Conservation (phyloP, 768 basidiomycete genomes). For the Boletus sp. region DNA sequence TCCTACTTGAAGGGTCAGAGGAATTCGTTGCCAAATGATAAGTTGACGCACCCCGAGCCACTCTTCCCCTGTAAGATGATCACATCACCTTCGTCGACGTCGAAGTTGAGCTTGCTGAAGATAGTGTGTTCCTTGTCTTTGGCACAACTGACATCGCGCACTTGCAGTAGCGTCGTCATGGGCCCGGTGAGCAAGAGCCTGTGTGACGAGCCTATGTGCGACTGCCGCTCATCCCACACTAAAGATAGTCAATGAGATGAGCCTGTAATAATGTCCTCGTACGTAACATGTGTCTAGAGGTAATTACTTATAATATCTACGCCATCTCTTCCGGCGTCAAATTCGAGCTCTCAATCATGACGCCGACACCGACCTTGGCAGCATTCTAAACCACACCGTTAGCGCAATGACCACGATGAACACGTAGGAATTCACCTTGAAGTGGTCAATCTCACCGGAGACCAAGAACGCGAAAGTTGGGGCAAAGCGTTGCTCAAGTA, state of each 20-base stretch:
- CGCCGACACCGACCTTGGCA: constrained; percentile 93
- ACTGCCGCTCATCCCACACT: constrained; percentile 16
- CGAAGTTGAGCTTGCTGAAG: constrained; percentile 60
- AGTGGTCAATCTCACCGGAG: constrained; percentile 97
- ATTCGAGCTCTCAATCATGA: constrained; percentile 90
- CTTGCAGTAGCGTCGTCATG: constrained; percentile 43
- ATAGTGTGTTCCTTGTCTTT: constrained; percentile 46
- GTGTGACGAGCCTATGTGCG: not conserved
- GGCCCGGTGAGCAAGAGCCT: not conserved
- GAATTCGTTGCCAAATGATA: not conserved
- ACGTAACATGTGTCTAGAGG: constrained; percentile 26
- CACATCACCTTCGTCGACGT: constrained; percentile 69
- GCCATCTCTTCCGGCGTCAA: constrained; percentile 83
- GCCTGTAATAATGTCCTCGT: constrained; percentile 20
- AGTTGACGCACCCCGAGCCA: constrained; percentile 58
- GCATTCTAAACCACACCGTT: constrained; percentile 56
- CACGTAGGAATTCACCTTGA: constrained; percentile 61
- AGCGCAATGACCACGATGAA: not conserved
- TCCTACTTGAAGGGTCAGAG: constrained; percentile 32
- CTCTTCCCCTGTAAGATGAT: constrained; percentile 75
- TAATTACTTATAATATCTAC: constrained; percentile 33
- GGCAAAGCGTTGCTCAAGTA: constrained; percentile 94
- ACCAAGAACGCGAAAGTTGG: constrained; percentile 94
- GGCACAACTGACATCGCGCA: constrained; percentile 48
- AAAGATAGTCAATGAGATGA: constrained; percentile 6